Conservation (phyloP, 2,329 filamentous ascomycete species). For the Sclerotinia spermophila region DNA sequence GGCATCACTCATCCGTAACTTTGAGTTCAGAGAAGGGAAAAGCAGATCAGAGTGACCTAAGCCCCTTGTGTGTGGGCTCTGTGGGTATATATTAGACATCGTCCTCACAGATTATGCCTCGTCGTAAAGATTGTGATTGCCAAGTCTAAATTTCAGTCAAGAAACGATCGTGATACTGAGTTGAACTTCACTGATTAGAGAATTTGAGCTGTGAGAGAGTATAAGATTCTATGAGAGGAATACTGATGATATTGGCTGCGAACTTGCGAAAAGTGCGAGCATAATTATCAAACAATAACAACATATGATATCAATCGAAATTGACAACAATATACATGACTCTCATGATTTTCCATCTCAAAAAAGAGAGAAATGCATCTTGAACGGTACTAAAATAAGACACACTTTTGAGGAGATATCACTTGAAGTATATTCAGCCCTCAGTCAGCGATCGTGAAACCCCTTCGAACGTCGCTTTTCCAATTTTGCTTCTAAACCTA, state of each 20-base stretch:
- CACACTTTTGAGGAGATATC: background rate
- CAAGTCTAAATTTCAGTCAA: too few relatives aligned
- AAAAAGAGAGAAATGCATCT: background rate
- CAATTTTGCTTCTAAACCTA: background rate
- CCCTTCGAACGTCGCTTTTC: too few relatives aligned
- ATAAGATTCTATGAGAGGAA: background rate
- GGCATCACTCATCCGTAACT: background rate
- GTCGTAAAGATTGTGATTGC: background rate
- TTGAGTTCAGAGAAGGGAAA: background rate
- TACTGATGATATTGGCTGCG: rapidly evolving
- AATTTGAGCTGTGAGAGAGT: background rate
- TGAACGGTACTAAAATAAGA: rapidly evolving
- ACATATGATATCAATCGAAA: background rate
- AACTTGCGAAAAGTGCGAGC: rapidly evolving
- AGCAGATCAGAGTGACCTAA: background rate
- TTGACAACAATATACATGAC: background rate
- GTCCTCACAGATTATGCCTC: background rate
- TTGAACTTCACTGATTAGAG: background rate
- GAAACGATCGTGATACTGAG: background rate
- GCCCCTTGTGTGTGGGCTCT: background rate
- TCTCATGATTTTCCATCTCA: rapidly evolving
- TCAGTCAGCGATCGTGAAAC: rapidly evolving
- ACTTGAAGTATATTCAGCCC: background rate
- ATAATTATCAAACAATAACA: background rate
- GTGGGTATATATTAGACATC: background rate